A percentile compares a stretch with the other conserved stretches of the same genome.
Evolutionary conservation across 2,329 filamentous ascomycete species (phyloP).

Genomic region (Trichophyton schoenleinii): DNA sequence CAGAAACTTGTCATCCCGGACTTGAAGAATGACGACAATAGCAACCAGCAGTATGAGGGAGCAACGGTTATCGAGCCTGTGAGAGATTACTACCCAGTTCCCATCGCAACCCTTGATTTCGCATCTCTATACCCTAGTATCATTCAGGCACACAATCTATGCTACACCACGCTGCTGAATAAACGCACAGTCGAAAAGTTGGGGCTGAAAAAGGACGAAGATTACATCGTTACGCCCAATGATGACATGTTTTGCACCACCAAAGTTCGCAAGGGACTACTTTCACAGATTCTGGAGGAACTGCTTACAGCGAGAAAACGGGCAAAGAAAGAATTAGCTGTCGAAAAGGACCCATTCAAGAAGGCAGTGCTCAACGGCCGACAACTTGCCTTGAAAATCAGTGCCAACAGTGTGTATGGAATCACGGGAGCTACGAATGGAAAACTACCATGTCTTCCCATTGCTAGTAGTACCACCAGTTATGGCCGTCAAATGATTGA

Average conservation of each 20-base stretch:
- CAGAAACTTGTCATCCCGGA: conserved; percentile 93
- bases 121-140: conserved; percentile 97
- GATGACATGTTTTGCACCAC: conserved; percentile 83
- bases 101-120: conserved; percentile 95
- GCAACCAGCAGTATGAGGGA: conserved; percentile 89
- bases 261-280: conserved; percentile 78
- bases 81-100: conserved; percentile 86
- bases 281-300: conserved; percentile 94
- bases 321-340: conserved; percentile 77
- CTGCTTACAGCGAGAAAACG: conserved; percentile 82
- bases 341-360: conserved; percentile 90
- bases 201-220: conserved; percentile 69
- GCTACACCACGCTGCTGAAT: conserved; percentile 86
- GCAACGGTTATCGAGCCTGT: conserved; percentile 95
- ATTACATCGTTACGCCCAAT: conserved; percentile 93
- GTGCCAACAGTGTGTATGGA: conserved; percentile 95
- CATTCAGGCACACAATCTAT: conserved; percentile 96
- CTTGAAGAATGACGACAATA: conserved; percentile 60
- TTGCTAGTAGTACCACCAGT: conserved; percentile 92
- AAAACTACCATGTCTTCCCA: conserved; percentile 86
- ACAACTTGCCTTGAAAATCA: conserved; percentile 89
- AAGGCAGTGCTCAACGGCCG: conserved; percentile 96
- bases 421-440: conserved; percentile 91
- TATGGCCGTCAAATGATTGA: conserved; percentile 99
- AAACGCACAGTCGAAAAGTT: conserved; percentile 65